Evolutionary conservation across 2,329 filamentous ascomycete genomes (phyloP).

Genomic region (Leptographium flavum): DNA sequence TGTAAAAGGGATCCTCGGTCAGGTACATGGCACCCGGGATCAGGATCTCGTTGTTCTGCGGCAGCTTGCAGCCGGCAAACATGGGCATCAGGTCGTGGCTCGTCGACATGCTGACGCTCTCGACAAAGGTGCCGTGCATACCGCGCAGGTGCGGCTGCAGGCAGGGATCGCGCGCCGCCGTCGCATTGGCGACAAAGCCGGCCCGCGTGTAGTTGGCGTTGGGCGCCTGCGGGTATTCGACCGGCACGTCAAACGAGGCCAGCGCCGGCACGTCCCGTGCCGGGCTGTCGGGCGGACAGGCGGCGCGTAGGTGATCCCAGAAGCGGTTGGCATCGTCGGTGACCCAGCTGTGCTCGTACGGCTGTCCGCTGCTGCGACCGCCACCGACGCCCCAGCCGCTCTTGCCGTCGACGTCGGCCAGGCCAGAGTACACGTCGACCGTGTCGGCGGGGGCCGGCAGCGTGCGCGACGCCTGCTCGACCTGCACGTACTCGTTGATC

Average conservation of each 20-base stretch:
- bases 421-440: conserved; percentile 27
- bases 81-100: conserved; percentile 39
- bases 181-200: conserved; percentile 40
- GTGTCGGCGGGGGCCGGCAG: conserved; percentile 28
- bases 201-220: conserved; percentile 21
- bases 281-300: conserved; percentile 42
- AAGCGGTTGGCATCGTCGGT: conserved; percentile 30
- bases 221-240: conserved; percentile 10
- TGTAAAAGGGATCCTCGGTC: conserved; percentile 41
- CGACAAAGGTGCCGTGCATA: conserved; percentile 39
- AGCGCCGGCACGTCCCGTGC: conserved; percentile 24
- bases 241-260: conserved; percentile 18
- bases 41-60: conserved; percentile 45
- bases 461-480: conserved; percentile 28
- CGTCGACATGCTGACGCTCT: conserved; percentile 31
- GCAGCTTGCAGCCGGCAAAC: conserved; percentile 45
- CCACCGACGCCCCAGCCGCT: conserved; percentile 1
- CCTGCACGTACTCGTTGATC: conserved; percentile 33
- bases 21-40: conserved; percentile 51
- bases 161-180: conserved; percentile 37
- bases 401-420: conserved; percentile 22
- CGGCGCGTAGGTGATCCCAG: conserved; percentile 42
- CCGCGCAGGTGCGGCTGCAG: conserved; percentile 32
- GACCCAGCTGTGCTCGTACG: conserved; percentile 33
- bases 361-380: conserved; percentile 7